Percentiles rank a stretch among this genome's conserved stretches.
Evolutionary conservation across 2,329 filamentous ascomycete species (phyloP).

Genomic region (Trichoderma koningii): DNA sequence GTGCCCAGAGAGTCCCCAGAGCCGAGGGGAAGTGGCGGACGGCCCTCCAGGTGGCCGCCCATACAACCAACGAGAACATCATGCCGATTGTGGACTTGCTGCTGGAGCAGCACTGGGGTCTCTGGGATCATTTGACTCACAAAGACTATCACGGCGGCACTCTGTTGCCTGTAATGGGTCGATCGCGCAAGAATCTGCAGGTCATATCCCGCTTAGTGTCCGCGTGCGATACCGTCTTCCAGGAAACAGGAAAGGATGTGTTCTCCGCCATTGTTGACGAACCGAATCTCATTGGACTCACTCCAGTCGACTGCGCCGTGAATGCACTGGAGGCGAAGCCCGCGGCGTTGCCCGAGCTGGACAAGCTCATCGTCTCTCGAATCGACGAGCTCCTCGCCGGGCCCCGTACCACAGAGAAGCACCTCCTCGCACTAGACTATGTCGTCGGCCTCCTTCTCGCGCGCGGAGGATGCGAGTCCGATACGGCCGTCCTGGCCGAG

Average conservation of each 20-base stretch:
- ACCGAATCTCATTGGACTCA: slow-evolving; percentile 1
- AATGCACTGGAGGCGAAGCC: slow-evolving; percentile 6
- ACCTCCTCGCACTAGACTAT: slow-evolving; percentile 9
- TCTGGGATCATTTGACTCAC: slow-evolving; percentile 29
- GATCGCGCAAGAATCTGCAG: not conserved
- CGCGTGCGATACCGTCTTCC: slow-evolving; percentile 26
- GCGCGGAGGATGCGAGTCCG: slow-evolving; percentile 6
- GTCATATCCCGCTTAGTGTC: slow-evolving; percentile 25
- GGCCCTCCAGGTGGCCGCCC: slow-evolving; percentile 27
- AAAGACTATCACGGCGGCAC: slow-evolving; percentile 30
- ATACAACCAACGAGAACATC: slow-evolving; percentile 6
- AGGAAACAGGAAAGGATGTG: slow-evolving; percentile 30
- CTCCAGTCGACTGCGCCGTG: slow-evolving; percentile 28
- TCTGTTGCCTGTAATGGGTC: slow-evolving; percentile 19
- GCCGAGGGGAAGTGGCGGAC: slow-evolving; percentile 28
- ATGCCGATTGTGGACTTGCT: slow-evolving; percentile 28
- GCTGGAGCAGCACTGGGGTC: slow-evolving; percentile 28
- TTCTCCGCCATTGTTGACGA: slow-evolving; percentile 28
- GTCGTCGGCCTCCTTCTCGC: not conserved
- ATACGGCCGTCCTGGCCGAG: not conserved
- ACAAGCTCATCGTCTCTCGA: slow-evolving; percentile 13
- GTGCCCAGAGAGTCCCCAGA: slow-evolving; percentile 24
- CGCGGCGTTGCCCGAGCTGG: not conserved
- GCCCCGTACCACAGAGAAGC: slow-evolving; percentile 10
- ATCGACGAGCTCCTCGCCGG: slow-evolving; percentile 19